These are phyloP conservation scores for Aquilaria yunnanensis DNA, from an alignment of 345 rosid genomes.

Conservation along the genomic window DNA sequence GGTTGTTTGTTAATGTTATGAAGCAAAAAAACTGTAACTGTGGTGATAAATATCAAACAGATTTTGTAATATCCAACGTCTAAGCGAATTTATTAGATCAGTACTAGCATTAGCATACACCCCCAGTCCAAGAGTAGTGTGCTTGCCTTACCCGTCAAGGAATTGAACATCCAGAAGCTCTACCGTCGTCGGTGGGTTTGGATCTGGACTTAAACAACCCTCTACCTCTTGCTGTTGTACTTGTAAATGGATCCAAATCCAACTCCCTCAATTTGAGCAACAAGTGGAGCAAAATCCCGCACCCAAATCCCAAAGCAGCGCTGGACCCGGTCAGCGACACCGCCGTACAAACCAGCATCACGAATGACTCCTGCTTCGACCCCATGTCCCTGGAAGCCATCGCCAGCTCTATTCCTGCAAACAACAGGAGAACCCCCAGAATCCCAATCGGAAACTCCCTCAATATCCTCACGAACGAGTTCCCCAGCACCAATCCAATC, in stretches of 20 bases:
- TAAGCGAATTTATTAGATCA: too few relatives aligned
- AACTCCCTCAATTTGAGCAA: conserved; percentile 58
- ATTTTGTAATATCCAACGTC: too few relatives aligned
- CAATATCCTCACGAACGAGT: conserved; percentile 71
- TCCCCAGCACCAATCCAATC: conserved; percentile 71
- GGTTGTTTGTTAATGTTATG: too few relatives aligned
- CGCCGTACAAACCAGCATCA: conserved; percentile 82
- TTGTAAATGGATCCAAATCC: conserved; percentile 24
- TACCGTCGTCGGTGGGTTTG: conserved; percentile 9
- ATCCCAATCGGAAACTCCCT: conserved; percentile 75
- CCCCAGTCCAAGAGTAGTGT: too few relatives aligned
- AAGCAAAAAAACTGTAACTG: too few relatives aligned
- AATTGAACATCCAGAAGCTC: too few relatives aligned
- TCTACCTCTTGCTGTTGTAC: neutral
- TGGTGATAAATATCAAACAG: too few relatives aligned
- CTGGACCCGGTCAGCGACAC: conserved; percentile 87
- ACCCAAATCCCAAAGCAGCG: conserved; percentile 81
- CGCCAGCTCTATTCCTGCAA: conserved; percentile 81
- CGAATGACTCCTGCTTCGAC: conserved; percentile 62
- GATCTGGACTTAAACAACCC: conserved; percentile 3
- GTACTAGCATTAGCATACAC: too few relatives aligned
- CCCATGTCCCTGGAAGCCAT: conserved; percentile 88
- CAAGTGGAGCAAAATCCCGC: conserved; percentile 64
- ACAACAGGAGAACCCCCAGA: conserved; percentile 74
- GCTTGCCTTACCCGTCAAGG: too few relatives aligned